Conservation (phyloP, 352 stramenopile genomes). For the Globisporangium orthogonon region DNA sequence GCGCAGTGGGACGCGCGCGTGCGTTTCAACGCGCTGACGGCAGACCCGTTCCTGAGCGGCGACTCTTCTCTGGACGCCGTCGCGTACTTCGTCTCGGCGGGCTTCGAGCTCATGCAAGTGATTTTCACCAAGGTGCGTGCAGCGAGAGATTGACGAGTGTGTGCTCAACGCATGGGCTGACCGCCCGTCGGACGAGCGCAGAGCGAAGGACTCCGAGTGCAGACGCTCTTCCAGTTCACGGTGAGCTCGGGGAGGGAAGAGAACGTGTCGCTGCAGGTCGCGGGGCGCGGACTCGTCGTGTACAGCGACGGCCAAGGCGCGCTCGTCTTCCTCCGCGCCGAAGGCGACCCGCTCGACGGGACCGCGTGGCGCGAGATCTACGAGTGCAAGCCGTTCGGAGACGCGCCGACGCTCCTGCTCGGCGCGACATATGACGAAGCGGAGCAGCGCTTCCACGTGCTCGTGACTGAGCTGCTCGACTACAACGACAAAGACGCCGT, state of each 20-base stretch:
- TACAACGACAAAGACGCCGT: slow-evolving; percentile 38
- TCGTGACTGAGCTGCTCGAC: slow-evolving; percentile 40
- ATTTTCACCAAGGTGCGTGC: slow-evolving; percentile 17
- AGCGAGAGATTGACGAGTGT: background rate
- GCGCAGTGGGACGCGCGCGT: slow-evolving; percentile 70
- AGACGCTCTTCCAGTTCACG: slow-evolving; percentile 34
- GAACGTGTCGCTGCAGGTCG: slow-evolving; percentile 58
- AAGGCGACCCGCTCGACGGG: slow-evolving; percentile 15
- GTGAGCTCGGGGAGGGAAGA: slow-evolving; percentile 34
- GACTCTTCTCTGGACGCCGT: slow-evolving; percentile 55
- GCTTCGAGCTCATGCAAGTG: slow-evolving; percentile 65
- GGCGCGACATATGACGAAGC: slow-evolving; percentile 37
- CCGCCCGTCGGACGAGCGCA: slow-evolving; percentile 4
- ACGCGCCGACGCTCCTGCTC: slow-evolving; percentile 33
- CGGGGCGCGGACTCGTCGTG: slow-evolving; percentile 49
- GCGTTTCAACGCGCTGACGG: slow-evolving; percentile 52
- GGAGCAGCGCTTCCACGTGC: slow-evolving; percentile 28
- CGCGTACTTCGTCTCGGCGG: slow-evolving; percentile 59
- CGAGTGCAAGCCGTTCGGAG: slow-evolving; percentile 38
- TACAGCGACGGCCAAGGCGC: slow-evolving; percentile 55
- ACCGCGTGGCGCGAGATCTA: slow-evolving; percentile 38
- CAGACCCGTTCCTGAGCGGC: slow-evolving; percentile 47
- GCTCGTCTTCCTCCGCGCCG: slow-evolving; percentile 43
- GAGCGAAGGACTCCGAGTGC: slow-evolving; percentile 14
- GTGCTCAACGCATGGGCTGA: background rate